These are phyloP conservation scores for Globisporangium sylvaticum DNA, from an alignment of 352 stramenopile species.

Conservation along the genomic window DNA sequence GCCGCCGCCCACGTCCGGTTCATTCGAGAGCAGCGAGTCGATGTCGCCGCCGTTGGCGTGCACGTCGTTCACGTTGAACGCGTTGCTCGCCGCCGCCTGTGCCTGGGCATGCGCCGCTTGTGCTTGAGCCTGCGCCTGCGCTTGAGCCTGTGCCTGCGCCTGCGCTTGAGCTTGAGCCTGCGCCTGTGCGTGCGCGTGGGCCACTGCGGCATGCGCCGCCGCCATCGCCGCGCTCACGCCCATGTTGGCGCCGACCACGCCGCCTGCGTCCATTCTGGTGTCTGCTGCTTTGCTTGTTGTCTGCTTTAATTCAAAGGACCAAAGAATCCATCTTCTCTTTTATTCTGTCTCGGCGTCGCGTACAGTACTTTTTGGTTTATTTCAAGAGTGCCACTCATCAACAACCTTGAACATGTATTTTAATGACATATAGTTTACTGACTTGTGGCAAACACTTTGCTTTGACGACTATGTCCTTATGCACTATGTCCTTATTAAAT, in stretches of 20 bases:
- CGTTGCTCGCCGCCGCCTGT: neutral
- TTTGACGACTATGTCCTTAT: too few relatives aligned
- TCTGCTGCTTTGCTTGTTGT: too few relatives aligned
- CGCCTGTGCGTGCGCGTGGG: neutral
- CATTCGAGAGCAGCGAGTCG: conserved; percentile 59
- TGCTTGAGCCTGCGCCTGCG: neutral
- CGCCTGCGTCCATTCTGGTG: neutral
- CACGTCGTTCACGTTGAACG: conserved; percentile 35
- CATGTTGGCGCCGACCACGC: conserved; percentile 1
- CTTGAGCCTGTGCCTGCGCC: neutral
- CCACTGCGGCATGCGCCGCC: neutral
- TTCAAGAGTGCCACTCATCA: too few relatives aligned
- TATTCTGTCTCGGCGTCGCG: neutral
- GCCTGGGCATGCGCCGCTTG: neutral
- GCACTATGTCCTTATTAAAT: too few relatives aligned
- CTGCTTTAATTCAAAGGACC: neutral
- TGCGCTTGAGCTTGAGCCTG: neutral
- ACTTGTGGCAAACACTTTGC: too few relatives aligned
- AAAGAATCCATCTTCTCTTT: neutral
- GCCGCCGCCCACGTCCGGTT: conserved; percentile 26
- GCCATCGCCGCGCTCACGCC: conserved; percentile 4
- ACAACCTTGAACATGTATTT: too few relatives aligned
- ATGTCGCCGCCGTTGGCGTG: conserved; percentile 53
- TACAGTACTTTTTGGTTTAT: neutral
- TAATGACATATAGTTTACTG: too few relatives aligned